Percentiles rank a stretch among this genome's conserved stretches.
These are phyloP conservation scores for Aspergillus chevalieri DNA, from an alignment of 2,329 filamentous ascomycete genomes.

Conservation along the genomic window DNA sequence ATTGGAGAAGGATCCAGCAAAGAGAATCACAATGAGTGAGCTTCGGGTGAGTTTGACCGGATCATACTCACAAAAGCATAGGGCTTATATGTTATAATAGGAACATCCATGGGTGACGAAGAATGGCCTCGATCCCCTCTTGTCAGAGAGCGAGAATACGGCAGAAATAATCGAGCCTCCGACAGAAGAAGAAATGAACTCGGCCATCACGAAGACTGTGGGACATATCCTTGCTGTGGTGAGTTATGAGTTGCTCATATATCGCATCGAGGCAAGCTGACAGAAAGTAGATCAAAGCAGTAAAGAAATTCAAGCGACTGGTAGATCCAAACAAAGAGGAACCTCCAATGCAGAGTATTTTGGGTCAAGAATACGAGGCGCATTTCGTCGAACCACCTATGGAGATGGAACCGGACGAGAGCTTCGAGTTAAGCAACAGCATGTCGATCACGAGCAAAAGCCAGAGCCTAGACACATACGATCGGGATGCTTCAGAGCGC, in stretches of 20 bases:
- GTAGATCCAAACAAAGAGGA: constrained; percentile 52
- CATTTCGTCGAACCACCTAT: constrained; percentile 54
- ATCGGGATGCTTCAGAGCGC: constrained; percentile 45
- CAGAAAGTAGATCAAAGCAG: constrained; percentile 69
- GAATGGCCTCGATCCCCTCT: constrained; percentile 66
- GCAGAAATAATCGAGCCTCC: constrained; percentile 72
- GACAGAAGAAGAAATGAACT: constrained; percentile 82
- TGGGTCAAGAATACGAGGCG: constrained; percentile 49
- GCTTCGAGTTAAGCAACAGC: constrained; percentile 17
- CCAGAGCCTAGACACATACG: constrained; percentile 41
- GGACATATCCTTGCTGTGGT: constrained; percentile 78
- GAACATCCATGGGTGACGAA: constrained; percentile 91
- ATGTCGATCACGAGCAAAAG: constrained; percentile 11
- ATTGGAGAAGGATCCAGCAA: constrained; percentile 77
- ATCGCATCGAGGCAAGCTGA: constrained; percentile 3
- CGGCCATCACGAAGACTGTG: constrained; percentile 86
- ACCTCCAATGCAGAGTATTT: constrained; percentile 51
- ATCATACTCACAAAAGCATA: neutral
- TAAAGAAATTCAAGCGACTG: constrained; percentile 77
- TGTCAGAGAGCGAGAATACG: constrained; percentile 81
- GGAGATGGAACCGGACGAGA: constrained; percentile 41
- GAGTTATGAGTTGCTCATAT: constrained; percentile 16
- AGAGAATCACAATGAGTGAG: constrained; percentile 75
- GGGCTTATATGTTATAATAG: constrained; percentile 41
- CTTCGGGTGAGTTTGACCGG: constrained; percentile 60